Conservation (phyloP, 306 rosid species). For the Rosa multiflora region DNA sequence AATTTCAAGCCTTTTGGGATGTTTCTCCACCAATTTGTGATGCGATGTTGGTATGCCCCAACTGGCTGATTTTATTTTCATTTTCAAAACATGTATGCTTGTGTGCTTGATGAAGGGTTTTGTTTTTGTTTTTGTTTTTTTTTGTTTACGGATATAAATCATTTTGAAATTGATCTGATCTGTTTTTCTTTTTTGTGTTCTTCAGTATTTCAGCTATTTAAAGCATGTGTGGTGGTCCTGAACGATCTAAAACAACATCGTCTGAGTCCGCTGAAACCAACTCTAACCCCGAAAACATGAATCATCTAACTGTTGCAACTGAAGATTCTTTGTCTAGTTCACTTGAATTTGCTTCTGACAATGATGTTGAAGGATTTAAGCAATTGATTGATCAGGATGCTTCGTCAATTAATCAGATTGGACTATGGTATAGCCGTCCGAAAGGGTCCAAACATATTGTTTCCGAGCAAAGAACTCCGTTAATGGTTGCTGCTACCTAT, state of each 20-base stretch:
- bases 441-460: slow-evolving; percentile 74
- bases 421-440: slow-evolving; percentile 72
- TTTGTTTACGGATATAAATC: background rate
- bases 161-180: background rate
- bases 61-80: background rate
- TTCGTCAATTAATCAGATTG: slow-evolving; percentile 52
- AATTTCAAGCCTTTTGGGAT: background rate
- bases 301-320: slow-evolving; percentile 42
- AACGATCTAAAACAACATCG: slow-evolving; percentile 47
- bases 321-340: slow-evolving; percentile 64
- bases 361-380: slow-evolving; percentile 69
- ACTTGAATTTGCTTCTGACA: slow-evolving; percentile 81
- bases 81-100: background rate
- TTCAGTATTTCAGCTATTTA: slow-evolving; percentile 31
- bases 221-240: slow-evolving; percentile 82
- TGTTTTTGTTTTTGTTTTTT: too few relatives aligned
- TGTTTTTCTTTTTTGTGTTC: slow-evolving; percentile 1
- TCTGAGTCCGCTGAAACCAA: slow-evolving; percentile 40
- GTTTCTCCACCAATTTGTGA: background rate
- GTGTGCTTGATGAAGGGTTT: background rate
- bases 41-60: background rate
- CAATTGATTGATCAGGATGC: slow-evolving; percentile 42
- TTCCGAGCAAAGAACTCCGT: slow-evolving; percentile 70
- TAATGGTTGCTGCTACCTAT: slow-evolving; percentile 86
- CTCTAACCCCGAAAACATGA: slow-evolving; percentile 55